phyloP scores from a whole-genome alignment of 352 stramenopile genomes.

The Phytopythium cucurbitacearum region DNA sequence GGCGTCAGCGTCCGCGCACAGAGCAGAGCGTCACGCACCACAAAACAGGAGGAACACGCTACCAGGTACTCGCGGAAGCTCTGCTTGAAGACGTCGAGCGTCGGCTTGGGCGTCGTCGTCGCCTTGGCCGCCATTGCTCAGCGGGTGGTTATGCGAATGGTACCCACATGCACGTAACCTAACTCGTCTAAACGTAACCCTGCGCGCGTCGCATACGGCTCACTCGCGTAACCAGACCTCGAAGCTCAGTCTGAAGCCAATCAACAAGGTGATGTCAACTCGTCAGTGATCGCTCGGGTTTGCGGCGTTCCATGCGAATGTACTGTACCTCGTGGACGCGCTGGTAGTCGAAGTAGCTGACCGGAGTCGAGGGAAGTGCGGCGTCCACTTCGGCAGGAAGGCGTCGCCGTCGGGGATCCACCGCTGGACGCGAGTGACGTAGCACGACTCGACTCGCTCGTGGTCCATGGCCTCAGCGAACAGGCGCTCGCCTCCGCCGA shows the following conservation, averaged over 20 bases:
- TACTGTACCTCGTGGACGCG: not conserved
- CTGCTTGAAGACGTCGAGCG: slow-evolving; percentile 75
- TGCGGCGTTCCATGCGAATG: no score
- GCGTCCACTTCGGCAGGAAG: slow-evolving; percentile 57
- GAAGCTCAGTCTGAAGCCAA: slow-evolving; percentile 26
- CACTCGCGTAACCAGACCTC: slow-evolving; percentile 18
- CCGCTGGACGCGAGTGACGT: slow-evolving; percentile 55
- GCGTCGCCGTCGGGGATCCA: slow-evolving; percentile 39
- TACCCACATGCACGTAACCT: not conserved
- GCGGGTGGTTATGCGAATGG: no score
- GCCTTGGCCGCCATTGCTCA: not conserved
- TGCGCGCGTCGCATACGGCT: no score
- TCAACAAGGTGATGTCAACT: not conserved
- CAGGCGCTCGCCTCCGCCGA: slow-evolving; percentile 55
- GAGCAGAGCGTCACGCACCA: no score
- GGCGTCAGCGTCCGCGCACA: not conserved
- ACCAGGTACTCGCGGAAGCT: slow-evolving; percentile 79
- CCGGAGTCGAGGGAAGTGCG: slow-evolving; percentile 27
- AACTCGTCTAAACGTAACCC: no score
- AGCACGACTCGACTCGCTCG: slow-evolving; percentile 44
- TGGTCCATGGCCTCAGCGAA: slow-evolving; percentile 51
- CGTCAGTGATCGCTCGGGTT: no score
- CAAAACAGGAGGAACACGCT: not conserved
- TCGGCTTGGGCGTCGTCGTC: slow-evolving; percentile 33
- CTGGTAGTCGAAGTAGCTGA: slow-evolving; percentile 25